Base-by-base conservation (phyloP, 345 rosid species). In the Boechera retrofracta region DNA sequence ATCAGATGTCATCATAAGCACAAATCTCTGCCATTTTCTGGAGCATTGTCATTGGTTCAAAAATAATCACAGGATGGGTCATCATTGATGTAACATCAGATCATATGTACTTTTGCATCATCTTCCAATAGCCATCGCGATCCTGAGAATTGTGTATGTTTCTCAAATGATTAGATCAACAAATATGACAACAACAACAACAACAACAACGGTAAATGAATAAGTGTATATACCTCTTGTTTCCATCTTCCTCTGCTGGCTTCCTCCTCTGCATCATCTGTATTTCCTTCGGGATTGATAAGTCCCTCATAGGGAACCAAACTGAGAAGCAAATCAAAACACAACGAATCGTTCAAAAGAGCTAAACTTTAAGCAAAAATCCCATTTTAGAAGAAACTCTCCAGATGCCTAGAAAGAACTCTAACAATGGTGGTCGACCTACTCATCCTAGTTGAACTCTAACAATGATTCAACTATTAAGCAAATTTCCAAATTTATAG, bases 21-120 rank as follows among this genome's bases (percentile, higher is more conserved):
- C 16, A 16, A 16, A 16, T 16, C 16, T 16, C 16, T 16, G 16
- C 16, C 16, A 16, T 16, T 16, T 86, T 95, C 90, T 95, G 99
- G 63, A 92, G 81, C 93, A 89, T 93, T 45, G 99, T 85, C 89
- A 85, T 84, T 73, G 99, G 99, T 79, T 95, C 98, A 81, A 89
- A 92, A 68, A 92, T 95, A 67, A 95, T 79, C 12, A 95, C 99
- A 5, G 98, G 99, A 71, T 92, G 94, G 5, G 98, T 93, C 79
- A 95, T 98, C 98, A 95, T 82, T 3, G 99, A 95, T 56, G 98
- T 93, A 54, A 95, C 88, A 79, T 95, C 99, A 61, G 98, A 71
- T 53, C 99, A 98, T 67, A 91, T 78, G 56, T 92, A 93, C 56
- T 91, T 95, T 49, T 93, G 99, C 99, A 95, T 95, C 92, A 88